phyloP scores from a whole-genome alignment of 148 eudicot genomes.

The Linanthus parryae region DNA sequence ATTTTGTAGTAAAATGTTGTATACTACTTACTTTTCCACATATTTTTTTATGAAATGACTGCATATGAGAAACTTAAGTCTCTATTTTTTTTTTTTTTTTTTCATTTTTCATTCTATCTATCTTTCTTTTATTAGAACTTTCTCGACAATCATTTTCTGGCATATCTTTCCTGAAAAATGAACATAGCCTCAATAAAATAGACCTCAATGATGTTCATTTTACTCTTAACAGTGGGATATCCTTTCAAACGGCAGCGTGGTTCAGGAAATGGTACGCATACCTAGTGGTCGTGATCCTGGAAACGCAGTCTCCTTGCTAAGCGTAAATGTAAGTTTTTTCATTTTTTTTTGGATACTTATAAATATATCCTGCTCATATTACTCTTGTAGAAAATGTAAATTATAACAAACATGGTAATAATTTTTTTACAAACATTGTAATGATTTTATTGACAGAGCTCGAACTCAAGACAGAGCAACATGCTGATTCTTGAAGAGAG shows the following conservation, averaged over 20 bases:
- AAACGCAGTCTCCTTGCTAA: slow-evolving; percentile 62
- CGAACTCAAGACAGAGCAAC: slow-evolving; percentile 97
- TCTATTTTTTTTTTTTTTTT: too few relatives aligned
- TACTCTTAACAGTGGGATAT: slow-evolving; percentile 76
- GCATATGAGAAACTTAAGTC: too few relatives aligned
- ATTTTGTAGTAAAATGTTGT: too few relatives aligned
- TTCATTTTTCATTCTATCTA: too few relatives aligned
- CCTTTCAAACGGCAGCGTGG: slow-evolving; percentile 66
- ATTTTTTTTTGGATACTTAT: too few relatives aligned
- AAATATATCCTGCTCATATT: not conserved
- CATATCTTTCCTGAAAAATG: too few relatives aligned
- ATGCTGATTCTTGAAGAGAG: slow-evolving; percentile 99
- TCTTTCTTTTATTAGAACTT: too few relatives aligned
- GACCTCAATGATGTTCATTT: too few relatives aligned
- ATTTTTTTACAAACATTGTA: not conserved
- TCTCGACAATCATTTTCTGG: too few relatives aligned
- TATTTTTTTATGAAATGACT: too few relatives aligned
- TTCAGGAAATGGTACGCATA: slow-evolving; percentile 82
- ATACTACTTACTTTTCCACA: too few relatives aligned
- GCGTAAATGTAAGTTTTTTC: slow-evolving; percentile 84
- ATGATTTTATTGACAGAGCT: slow-evolving; percentile 42
- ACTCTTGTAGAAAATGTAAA: not conserved
- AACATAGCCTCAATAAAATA: too few relatives aligned
- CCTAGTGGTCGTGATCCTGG: slow-evolving; percentile 82
- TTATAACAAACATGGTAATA: not conserved